Conservation (phyloP, 2,329 filamentous ascomycete genomes). For the Teratosphaeria gauchensis region DNA sequence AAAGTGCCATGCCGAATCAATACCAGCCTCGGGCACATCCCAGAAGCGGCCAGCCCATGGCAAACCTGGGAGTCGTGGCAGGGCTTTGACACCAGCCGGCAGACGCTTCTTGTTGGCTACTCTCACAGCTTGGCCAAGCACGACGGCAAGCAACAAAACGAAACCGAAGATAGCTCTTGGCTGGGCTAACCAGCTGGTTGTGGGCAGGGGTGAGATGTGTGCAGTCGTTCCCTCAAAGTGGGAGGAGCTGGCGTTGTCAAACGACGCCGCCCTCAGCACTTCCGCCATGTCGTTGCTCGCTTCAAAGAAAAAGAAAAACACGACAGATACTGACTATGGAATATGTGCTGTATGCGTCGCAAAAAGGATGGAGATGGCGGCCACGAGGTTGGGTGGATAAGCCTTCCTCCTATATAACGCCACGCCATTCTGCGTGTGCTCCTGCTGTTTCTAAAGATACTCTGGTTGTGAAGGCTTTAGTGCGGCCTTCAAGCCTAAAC, state of each 20-base stretch:
- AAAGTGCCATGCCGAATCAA: constrained; percentile 27
- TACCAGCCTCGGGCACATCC: constrained; percentile 24
- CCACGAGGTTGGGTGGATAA: not conserved
- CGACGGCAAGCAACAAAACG: not conserved
- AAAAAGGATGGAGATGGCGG: not conserved
- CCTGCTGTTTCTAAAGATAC: not conserved
- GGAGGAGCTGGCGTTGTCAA: not conserved
- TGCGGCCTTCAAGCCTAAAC: not conserved
- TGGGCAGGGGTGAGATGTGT: not conserved
- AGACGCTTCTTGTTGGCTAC: constrained; percentile 6
- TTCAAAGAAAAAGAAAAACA: not conserved
- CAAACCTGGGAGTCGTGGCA: constrained; percentile 16
- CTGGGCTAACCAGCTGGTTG: not conserved
- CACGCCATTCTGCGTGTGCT: not conserved
- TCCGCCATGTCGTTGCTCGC: not conserved
- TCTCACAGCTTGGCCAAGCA: not conserved
- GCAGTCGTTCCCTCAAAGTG: not conserved
- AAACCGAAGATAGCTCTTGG: not conserved
- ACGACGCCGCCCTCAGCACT: not conserved
- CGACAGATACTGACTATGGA: not conserved
- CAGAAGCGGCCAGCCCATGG: constrained; percentile 25
- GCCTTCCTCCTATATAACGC: not conserved
- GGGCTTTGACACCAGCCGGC: constrained; percentile 14
- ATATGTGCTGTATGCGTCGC: not conserved
- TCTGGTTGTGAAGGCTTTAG: not conserved